Base-by-base conservation (phyloP, 2,329 filamentous ascomycete genomes). In the Ascomycota sp. region DNA sequence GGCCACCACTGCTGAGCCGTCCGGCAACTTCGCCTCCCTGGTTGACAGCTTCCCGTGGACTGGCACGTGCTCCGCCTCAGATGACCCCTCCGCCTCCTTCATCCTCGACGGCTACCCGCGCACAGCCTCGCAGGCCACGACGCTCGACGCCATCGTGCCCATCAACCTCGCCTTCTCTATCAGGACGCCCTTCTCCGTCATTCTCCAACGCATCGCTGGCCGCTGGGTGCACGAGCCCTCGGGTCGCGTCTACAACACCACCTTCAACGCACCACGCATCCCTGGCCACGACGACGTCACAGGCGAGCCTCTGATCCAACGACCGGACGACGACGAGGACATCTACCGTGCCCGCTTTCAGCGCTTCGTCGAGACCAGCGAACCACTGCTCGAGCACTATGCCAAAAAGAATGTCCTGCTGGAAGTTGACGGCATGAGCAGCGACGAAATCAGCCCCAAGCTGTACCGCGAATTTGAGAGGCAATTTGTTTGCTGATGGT, bases 61-160 rank as follows among this genome's bases (percentile, higher is more conserved):
- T 21, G 16, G 16, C 16, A 21, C 16, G 16, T 21, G 16, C 16
- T 21, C 16, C 56, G 25, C 64, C 31, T 72, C 74, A 33, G 67
- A 89, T 30, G 66, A 76, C 40, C 78, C 83, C 0, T 61, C 71
- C 1, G 82, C 83, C 7, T 92, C 83, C 1, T 95, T 93, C 53
- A 78, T 98, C 41, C 76, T 98, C 35, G 89, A 98, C 51, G 89
- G 89, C 11, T 98, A 95, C 55, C 89, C 89, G 2, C 77, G 89
- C 42, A 98, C 81, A 6, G 77, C 79, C 1, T 50, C 61, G 3
- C 89, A 98, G 56, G 89, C 84, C 25, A 53, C 58, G 30, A 74
- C 74, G 37, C 67, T 95, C 32, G 83, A 92, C 50, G 58, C 61
- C 31, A 64, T 93, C 27, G 69, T 95, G 26, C 83, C 86, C n/a